Conservation (phyloP, 495 filamentous ascomycete species). For the Podospora pseudopauciseta region DNA sequence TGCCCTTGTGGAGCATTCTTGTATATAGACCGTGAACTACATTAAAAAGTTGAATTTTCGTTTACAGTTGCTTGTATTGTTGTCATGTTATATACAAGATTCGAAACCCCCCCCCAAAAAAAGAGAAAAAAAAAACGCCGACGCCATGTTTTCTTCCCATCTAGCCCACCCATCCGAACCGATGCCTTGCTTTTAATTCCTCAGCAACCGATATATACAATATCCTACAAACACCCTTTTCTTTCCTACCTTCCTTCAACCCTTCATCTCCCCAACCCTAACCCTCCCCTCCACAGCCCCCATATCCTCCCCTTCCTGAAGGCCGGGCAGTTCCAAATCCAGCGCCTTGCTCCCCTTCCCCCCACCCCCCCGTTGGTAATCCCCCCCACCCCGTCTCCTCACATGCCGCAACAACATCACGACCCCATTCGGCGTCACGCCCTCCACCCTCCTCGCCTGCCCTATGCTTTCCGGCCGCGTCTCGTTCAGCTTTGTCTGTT, state of each 20-base stretch:
- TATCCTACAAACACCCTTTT: neutral
- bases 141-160: neutral
- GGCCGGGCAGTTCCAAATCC: slow-evolving; percentile 28
- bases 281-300: slow-evolving; percentile 40
- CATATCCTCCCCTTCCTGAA: slow-evolving; percentile 27
- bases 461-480: slow-evolving; percentile 78
- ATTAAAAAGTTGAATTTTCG: no score
- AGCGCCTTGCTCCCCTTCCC: slow-evolving; percentile 11
- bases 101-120: no score
- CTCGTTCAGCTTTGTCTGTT: slow-evolving; percentile 62
- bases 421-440: slow-evolving; percentile 61
- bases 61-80: neutral
- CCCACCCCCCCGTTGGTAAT: slow-evolving; percentile 18
- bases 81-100: neutral
- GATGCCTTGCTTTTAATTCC: neutral
- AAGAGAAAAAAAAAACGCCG: neutral
- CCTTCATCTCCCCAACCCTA: slow-evolving; percentile 34
- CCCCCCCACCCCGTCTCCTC: slow-evolving; percentile 1
- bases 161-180: neutral
- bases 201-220: neutral
- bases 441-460: slow-evolving; percentile 85
- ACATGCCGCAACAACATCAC: slow-evolving; percentile 56
- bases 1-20: no score
- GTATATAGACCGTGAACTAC: no score
- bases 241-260: neutral